Base-by-base conservation (phyloP, 2,329 filamentous ascomycete genomes). In the Nannizzia gypsea region DNA sequence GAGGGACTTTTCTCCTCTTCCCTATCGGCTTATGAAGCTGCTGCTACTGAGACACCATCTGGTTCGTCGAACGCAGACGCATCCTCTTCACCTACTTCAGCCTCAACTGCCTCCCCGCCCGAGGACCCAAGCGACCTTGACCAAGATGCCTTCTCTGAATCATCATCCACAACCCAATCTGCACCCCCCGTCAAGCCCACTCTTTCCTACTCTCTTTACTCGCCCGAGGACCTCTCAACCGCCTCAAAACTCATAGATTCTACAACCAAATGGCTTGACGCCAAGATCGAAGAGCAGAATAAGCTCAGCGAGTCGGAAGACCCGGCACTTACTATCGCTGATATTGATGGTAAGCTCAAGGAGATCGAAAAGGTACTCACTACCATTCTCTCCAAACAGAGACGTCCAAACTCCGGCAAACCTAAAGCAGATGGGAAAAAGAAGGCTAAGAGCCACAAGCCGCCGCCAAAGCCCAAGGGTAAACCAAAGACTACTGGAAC, bases 191-290 rank as follows among this genome's bases (percentile, higher is more conserved):
- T 67, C 26, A 70, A 69, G 46, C 70, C 72, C 28, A 71, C 74
- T 38, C 80, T 83, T 17, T 74, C 81, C 24, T 82, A 86, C 46
- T 82, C 86, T 17, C 76, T 87, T 40, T 95, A 95, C 75, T 86
- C 81, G 0, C 75, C 83, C 6, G 82, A 86, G 31, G 91, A 97
- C 67, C 77, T 96, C 34, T 78, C 80, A 46, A 76, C 80, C 55
- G 77, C 93, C 24, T 81, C 85, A 57, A 78, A 81, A 9, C 75
- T 84, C 17, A 82, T 85, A 67, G 80, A 83, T 28, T 80, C 82
- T 13, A 83, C 85, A 17, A 76, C 80, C 15, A 77, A 80, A 20
- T 99, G 92, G 92, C 79, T 99, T 20, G 81, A 84, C 34, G 81
- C 87, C 64, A 86, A 88, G 69, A 74, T 88, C 55, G 77, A 80